Percentiles rank a stretch among this genome's conserved stretches.
Conservation (phyloP, 306 rosid genomes). For the Glycine latifolia region DNA sequence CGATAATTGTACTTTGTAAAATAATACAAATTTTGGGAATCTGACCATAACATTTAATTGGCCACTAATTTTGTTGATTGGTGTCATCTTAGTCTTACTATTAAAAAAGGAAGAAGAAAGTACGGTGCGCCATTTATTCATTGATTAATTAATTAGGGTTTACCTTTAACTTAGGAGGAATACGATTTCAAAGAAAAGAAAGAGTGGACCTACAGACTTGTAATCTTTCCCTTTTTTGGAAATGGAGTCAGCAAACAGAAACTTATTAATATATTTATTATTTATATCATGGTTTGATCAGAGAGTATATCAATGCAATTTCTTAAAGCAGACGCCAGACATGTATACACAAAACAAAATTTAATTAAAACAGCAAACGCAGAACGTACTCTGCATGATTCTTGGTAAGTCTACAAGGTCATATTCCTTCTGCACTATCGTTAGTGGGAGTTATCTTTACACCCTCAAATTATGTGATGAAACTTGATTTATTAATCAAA, state of each 20-base stretch:
- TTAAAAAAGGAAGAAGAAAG: constrained; percentile 22
- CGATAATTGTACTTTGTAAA: background rate
- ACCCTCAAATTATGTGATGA: constrained; percentile 34
- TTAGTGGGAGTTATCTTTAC: constrained; percentile 38
- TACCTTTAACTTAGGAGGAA: constrained; percentile 21
- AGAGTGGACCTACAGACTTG: constrained; percentile 33
- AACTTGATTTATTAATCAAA: constrained; percentile 7
- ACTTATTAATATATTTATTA: background rate
- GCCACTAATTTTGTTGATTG: constrained; percentile 42
- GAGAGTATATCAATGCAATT: constrained; percentile 10
- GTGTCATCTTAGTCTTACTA: constrained; percentile 38
- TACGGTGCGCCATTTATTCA: constrained; percentile 47
- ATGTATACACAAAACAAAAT: background rate
- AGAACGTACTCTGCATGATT: constrained; percentile 24
- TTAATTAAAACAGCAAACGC: background rate
- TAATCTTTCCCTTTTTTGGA: constrained; percentile 42
- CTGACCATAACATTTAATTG: constrained; percentile 37
- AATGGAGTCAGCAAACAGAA: constrained; percentile 51
- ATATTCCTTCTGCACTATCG: constrained; percentile 43
- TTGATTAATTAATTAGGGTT: constrained; percentile 28
- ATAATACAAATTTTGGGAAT: constrained; percentile 38
- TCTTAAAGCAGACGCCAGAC: constrained; percentile 9
- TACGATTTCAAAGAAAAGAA: constrained; percentile 37
- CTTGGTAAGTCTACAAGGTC: constrained; percentile 40
- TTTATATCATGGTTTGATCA: background rate